A percentile compares a stretch with the other conserved stretches of the same genome.
Evolutionary conservation across 2,329 filamentous ascomycete genomes (phyloP).

Genomic region (Amphichorda felina): DNA sequence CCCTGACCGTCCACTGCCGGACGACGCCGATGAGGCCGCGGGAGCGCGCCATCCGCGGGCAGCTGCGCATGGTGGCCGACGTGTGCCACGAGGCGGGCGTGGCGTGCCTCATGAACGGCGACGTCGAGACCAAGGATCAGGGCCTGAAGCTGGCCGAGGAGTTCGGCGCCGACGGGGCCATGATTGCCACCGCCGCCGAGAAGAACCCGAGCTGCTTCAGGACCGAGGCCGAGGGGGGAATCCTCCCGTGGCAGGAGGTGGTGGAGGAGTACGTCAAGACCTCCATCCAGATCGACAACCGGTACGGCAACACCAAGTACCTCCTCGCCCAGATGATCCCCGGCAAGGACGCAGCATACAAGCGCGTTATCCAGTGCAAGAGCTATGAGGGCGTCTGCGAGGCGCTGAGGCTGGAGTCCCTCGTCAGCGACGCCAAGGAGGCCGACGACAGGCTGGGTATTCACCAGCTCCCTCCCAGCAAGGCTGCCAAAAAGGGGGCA

Average conservation of each 20-base stretch:
- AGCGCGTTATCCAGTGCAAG: constrained; percentile 50
- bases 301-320: constrained; percentile 88
- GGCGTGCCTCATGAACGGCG: constrained; percentile 91
- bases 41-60: constrained; percentile 74
- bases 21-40: constrained; percentile 92
- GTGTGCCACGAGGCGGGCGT: constrained; percentile 78
- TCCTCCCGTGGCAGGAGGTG: constrained; percentile 64
- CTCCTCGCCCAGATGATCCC: constrained; percentile 76
- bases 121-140: constrained; percentile 66
- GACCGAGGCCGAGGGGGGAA: constrained; percentile 52
- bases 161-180: constrained; percentile 83
- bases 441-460: constrained; percentile 54
- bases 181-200: constrained; percentile 93
- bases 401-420: constrained; percentile 49
- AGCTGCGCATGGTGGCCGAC: constrained; percentile 71
- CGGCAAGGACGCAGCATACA: constrained; percentile 57
- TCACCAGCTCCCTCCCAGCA: constrained; percentile 26
- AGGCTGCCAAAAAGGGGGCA: constrained; percentile 18
- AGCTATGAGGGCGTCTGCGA: constrained; percentile 61
- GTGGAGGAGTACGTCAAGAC: constrained; percentile 63
- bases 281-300: constrained; percentile 70
- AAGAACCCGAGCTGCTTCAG: constrained; percentile 85
- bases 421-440: constrained; percentile 51
- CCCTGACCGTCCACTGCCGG: constrained; percentile 86
- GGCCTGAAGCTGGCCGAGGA: constrained; percentile 61